Evolutionary conservation across 2,329 filamentous ascomycete species (phyloP), one percentile per base, ranked within the genome.

Genomic region (Xylaria sp.): DNA sequence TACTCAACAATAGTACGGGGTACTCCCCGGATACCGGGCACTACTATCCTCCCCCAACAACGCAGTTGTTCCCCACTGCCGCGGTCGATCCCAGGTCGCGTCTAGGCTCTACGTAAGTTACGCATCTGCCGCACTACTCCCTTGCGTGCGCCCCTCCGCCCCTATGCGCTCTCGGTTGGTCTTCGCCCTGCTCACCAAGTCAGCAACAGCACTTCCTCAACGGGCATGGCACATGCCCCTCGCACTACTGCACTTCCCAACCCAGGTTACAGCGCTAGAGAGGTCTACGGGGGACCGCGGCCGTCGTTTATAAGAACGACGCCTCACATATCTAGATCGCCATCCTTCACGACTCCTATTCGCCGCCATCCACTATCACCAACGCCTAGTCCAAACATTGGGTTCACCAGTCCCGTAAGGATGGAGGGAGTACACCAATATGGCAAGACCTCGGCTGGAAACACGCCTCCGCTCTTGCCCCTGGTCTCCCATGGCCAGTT

Each of bases 211-310:
- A 82, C 81, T 66, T 81, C 86, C 64, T 82, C 84, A 68, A 81
- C 83, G 81, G 85, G 85, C 76, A 88, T 89, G 85, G 84, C 85
- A 82, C 85, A 87, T 83, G 81, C 82, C 80, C 86, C 85, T 78
- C 83, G 86, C 76, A 81, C 83, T 75, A 79, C 84, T 78, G 79
- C 84, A 74, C 78, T 88, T 77, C 85, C 86, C 68, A 84, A 85
- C 73, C 83, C 85, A 77, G 81, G 80, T 73, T 77, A 87, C 73
- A 85, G 79, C 75, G 78, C 83, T 64, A 84, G 87, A 79, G 86
- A 88, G 60, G 80, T 87, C 73, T 88, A 88, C 78, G 80, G 83
- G 58, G 77, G 83, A 66, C 75, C 83, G 61, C 86, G 85, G 67
- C 86, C 86, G 44, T 81, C 82, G 20, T 88, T 83, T 74, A 67